phyloP scores from a whole-genome alignment of 306 rosid species.

The Lagenaria siceraria region DNA sequence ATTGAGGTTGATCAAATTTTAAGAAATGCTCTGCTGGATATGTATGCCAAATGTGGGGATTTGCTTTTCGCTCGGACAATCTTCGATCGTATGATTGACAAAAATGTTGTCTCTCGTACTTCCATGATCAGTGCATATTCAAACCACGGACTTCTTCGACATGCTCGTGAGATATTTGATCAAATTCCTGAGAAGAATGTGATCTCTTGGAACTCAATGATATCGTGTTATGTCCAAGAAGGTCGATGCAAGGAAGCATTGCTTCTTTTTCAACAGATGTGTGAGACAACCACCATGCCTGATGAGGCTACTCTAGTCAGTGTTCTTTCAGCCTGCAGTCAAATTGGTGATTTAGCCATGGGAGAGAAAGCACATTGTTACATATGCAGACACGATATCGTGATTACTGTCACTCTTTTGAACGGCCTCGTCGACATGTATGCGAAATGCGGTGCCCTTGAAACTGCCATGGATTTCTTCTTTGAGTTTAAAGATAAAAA shows the following conservation, averaged over 20 bases:
- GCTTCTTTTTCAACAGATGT: constrained; percentile 44
- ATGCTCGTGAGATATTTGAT: constrained; percentile 31
- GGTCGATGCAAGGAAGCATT: constrained; percentile 42
- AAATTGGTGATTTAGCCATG: constrained; percentile 47
- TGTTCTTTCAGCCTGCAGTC: constrained; percentile 52
- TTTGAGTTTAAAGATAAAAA: constrained; percentile 31
- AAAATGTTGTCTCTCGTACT: constrained; percentile 57
- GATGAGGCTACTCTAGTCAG: constrained; percentile 53
- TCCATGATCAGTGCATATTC: constrained; percentile 54
- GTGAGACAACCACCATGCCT: constrained; percentile 34
- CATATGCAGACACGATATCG: constrained; percentile 20
- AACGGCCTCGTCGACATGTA: constrained; percentile 60
- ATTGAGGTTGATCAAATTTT: constrained; percentile 41
- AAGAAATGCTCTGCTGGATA: constrained; percentile 45
- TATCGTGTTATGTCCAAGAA: constrained; percentile 42
- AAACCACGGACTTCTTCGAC: constrained; percentile 31
- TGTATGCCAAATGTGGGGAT: constrained; percentile 63
- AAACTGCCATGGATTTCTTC: constrained; percentile 37
- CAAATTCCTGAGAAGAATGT: constrained; percentile 52
- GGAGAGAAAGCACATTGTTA: constrained; percentile 39
- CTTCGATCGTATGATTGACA: constrained; percentile 35
- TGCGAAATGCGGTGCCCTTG: constrained; percentile 56
- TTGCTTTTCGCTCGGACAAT: constrained; percentile 30
- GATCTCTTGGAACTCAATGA: constrained; percentile 72
- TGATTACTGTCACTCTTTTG: constrained; percentile 23